Conservation (phyloP, 306 rosid genomes). For the Myrica gale region DNA sequence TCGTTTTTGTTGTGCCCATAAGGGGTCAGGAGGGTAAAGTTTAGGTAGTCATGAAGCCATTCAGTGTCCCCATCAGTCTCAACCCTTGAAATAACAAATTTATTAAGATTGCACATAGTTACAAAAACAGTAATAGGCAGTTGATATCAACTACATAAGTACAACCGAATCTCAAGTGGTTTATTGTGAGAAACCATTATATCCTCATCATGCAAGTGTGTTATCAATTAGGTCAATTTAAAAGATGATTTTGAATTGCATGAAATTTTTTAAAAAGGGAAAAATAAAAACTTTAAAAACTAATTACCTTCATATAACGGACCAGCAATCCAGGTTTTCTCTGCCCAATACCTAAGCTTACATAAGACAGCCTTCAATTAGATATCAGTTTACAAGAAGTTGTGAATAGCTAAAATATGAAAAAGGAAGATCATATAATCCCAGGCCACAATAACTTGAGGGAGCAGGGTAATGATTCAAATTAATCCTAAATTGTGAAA, state of each 20-base stretch:
- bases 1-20: no score
- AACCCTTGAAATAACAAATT: no score
- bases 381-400: background rate
- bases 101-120: background rate
- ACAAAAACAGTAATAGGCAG: background rate
- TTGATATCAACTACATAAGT: background rate
- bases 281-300: background rate
- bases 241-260: no score
- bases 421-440: background rate
- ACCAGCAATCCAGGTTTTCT: constrained; percentile 72
- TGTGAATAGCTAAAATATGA: constrained; percentile 6
- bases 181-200: background rate
- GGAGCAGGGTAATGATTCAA: constrained; percentile 9
- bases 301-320: constrained; percentile 88
- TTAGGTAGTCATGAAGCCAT: no score
- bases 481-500: constrained; percentile 15
- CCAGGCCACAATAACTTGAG: background rate
- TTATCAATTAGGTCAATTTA: no score
- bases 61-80: background rate
- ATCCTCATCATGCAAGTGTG: background rate
- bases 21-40: no score
- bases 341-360: constrained; percentile 54
- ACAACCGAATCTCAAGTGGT: background rate
- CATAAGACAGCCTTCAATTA: constrained; percentile 18
- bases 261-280: no score